These are phyloP conservation scores for Lenzites betulinus DNA, from an alignment of 768 basidiomycete genomes.

Conservation along the genomic window DNA sequence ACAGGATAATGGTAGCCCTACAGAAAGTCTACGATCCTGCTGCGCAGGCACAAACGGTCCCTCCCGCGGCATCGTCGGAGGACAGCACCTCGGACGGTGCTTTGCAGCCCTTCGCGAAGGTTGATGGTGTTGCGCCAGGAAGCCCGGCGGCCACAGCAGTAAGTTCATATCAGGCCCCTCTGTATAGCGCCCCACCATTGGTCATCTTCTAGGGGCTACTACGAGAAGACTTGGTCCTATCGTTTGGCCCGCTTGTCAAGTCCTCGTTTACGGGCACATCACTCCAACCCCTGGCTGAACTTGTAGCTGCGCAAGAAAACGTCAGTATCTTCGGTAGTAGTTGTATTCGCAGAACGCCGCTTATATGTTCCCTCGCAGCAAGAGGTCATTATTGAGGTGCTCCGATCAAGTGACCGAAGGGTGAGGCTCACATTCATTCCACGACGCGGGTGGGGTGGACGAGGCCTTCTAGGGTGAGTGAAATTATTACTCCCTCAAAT, in stretches of 20 bases:
- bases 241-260: conserved; percentile 67
- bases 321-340: conserved; percentile 45
- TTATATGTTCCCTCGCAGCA: conserved; percentile 41
- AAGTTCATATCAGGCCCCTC: conserved; percentile 23
- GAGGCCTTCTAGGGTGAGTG: conserved; percentile 79
- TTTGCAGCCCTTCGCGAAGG: conserved; percentile 70
- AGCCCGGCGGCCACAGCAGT: conserved; percentile 89
- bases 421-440: conserved; percentile 29
- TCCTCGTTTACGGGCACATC: conserved; percentile 53
- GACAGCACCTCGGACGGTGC: conserved; percentile 8
- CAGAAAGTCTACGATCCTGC: conserved; percentile 65
- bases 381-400: conserved; percentile 57
- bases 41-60: conserved; percentile 26
- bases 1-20: conserved; percentile 66
- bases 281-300: conserved; percentile 66
- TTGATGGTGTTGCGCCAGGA: conserved; percentile 75
- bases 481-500: background rate
- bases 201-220: conserved; percentile 56
- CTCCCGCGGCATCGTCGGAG: background rate
- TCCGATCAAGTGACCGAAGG: conserved; percentile 49
- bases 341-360: background rate
- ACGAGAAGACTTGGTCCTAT: conserved; percentile 69
- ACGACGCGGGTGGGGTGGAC: conserved; percentile 75
- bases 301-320: conserved; percentile 81
- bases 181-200: background rate